Base-by-base conservation (phyloP, 169 alveolate genomes). In the Plasmodium gonderi region DNA sequence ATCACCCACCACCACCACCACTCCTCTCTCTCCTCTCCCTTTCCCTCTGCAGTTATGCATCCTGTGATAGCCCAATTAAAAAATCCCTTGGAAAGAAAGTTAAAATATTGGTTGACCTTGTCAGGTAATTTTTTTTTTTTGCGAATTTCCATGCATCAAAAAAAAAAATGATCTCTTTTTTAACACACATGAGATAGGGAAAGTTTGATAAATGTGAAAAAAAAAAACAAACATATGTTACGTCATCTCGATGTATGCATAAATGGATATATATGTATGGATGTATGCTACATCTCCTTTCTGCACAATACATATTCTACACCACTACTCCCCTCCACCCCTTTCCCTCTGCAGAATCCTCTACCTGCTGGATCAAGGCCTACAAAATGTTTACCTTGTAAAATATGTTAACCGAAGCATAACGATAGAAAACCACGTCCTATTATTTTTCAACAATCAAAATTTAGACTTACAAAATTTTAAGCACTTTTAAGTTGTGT, bases 1-100 rank as follows among this genome's bases (percentile, higher is more conserved):
- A n/a, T n/a, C n/a, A n/a, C n/a, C n/a, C n/a, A n/a, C n/a, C n/a
- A n/a, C n/a, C n/a, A n/a, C n/a, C n/a, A n/a, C n/a, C n/a, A n/a
- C n/a, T n/a, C n/a, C n/a, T n/a, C n/a, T n/a, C n/a, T n/a, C n/a
- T n/a, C 12, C 33, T 47, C 49, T 7, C 3, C 17, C 42, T 26
- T 1, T 74, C 17, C 60, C 6, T 23, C 60, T 29, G 29, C 49
- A 81, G 91, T 3, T 81, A 81, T 36, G 81, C 81, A 7, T 81
- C 91, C 26, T 68, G 80, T 44, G 77, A 67, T 14, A 69, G 42
- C 80, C 33, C 6, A 31, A 42, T 3, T 17, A 81, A 81, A 38
- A 65, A 45, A 47, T 29, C 76, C 42, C 20, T 81, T 47, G 91
- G 91, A 17, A 81, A 81, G 54, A 81, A 81, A 68, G 51, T 81